Evolutionary conservation across 2,329 filamentous ascomycete genomes (phyloP).

Genomic region (Sarocladium strictum): DNA sequence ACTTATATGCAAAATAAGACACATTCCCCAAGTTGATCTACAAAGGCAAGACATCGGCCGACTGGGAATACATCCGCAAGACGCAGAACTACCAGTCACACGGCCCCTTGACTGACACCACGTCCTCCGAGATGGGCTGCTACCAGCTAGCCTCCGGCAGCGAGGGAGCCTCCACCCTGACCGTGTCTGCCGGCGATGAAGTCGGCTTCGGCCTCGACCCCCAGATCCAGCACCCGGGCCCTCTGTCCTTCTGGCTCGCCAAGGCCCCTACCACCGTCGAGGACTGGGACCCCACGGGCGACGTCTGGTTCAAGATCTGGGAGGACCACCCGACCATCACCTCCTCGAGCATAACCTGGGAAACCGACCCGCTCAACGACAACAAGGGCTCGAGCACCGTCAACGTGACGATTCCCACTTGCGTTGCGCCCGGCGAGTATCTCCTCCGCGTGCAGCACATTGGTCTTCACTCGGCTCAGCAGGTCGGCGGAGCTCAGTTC

Average conservation of each 20-base stretch:
- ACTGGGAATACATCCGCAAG: slow-evolving; percentile 41
- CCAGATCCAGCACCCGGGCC: slow-evolving; percentile 27
- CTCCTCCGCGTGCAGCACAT: slow-evolving; percentile 25
- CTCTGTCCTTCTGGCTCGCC: slow-evolving; percentile 25
- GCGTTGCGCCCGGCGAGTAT: slow-evolving; percentile 18
- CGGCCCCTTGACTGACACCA: slow-evolving; percentile 41
- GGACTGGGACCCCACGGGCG: slow-evolving; percentile 21
- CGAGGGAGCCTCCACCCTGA: slow-evolving; percentile 26
- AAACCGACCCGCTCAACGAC: slow-evolving; percentile 18
- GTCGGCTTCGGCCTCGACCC: slow-evolving; percentile 31
- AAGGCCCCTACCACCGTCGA: slow-evolving; percentile 19
- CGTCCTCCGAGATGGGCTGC: slow-evolving; percentile 42
- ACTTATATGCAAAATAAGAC: slow-evolving; percentile 8
- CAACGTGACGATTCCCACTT: slow-evolving; percentile 16
- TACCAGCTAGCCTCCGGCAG: slow-evolving; percentile 37
- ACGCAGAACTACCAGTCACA: slow-evolving; percentile 45
- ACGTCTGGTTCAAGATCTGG: slow-evolving; percentile 25
- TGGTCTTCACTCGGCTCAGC: slow-evolving; percentile 23
- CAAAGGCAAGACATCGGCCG: slow-evolving; percentile 15
- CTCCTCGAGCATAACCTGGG: slow-evolving; percentile 15
- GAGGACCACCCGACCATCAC: slow-evolving; percentile 14
- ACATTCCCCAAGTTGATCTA: slow-evolving; percentile 13
- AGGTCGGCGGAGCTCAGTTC: slow-evolving; percentile 25
- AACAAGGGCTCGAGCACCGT: slow-evolving; percentile 19
- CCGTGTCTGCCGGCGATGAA: slow-evolving; percentile 26